Conservation (phyloP, 1,284 basidiomycete species). For the Ceratobasidium papillatum region DNA sequence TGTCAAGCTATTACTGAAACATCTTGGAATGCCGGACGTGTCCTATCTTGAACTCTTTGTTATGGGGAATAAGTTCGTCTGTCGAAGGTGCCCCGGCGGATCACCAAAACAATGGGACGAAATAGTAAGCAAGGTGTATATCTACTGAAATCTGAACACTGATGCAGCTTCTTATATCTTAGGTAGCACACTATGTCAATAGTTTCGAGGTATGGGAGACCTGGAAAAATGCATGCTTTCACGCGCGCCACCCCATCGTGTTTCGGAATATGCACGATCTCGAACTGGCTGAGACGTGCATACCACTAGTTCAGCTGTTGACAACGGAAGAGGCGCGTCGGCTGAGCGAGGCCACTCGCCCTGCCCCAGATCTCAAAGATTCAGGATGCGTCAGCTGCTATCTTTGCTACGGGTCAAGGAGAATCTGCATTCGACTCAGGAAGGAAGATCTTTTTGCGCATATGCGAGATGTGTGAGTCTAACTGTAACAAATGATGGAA, state of each 20-base stretch:
- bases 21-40: constrained; percentile 10
- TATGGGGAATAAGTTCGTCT: not conserved
- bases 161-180: not conserved
- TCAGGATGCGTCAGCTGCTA: too few species aligned
- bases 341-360: too few species aligned
- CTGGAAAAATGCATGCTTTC: not conserved
- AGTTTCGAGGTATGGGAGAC: not conserved
- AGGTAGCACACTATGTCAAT: not conserved
- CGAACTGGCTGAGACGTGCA: not conserved
- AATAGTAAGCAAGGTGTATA: not conserved
- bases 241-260: not conserved
- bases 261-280: not conserved
- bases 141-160: not conserved
- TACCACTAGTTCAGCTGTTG: not conserved
- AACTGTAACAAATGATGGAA: not conserved
- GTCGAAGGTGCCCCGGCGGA: not conserved
- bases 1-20: not conserved
- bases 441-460: too few species aligned
- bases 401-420: too few species aligned
- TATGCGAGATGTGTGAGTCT: not conserved
- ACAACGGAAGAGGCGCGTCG: too few species aligned
- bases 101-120: not conserved
- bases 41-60: not conserved
- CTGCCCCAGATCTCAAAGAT: too few species aligned
- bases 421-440: too few species aligned